phyloP scores from a whole-genome alignment of 495 filamentous ascomycete species.

The Aspergillus steynii region DNA sequence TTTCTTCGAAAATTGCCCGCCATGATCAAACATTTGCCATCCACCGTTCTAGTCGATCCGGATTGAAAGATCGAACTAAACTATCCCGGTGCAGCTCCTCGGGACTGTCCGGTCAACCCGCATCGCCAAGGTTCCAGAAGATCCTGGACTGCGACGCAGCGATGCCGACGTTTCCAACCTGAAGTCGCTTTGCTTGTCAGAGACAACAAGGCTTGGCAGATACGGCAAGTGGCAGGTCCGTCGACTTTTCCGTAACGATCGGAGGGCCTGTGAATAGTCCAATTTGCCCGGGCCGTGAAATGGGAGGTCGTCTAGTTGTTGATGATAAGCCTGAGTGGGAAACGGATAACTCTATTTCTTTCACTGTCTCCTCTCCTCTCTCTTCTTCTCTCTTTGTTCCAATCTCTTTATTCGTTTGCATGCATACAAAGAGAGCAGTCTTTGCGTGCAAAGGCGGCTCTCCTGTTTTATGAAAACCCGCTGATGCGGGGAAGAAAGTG shows the following conservation, averaged over 20 bases:
- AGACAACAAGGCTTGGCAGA: slow-evolving; percentile 7
- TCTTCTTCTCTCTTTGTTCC: slow-evolving; percentile 1
- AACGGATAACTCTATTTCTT: background rate
- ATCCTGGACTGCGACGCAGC: slow-evolving; percentile 15
- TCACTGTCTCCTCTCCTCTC: slow-evolving; percentile 3
- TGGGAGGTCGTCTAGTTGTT: background rate
- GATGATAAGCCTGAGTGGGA: background rate
- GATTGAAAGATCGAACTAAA: background rate
- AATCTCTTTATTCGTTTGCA: background rate
- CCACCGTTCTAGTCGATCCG: background rate
- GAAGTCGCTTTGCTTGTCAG: slow-evolving; percentile 12
- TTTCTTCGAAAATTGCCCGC: background rate
- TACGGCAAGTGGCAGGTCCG: slow-evolving; percentile 12
- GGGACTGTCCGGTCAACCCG: background rate
- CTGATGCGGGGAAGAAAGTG: background rate
- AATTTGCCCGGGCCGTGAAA: background rate
- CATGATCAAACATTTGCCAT: slow-evolving; percentile 4
- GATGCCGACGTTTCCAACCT: slow-evolving; percentile 11
- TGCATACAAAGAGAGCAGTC: background rate
- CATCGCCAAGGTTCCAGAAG: slow-evolving; percentile 8
- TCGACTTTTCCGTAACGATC: background rate
- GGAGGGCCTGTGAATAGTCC: background rate
- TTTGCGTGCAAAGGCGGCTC: background rate
- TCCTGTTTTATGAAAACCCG: background rate
- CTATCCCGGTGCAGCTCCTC: slow-evolving; percentile 8